These are phyloP conservation scores for Verbena officinalis DNA, from an alignment of 257 asterid genomes.

Conservation along the genomic window DNA sequence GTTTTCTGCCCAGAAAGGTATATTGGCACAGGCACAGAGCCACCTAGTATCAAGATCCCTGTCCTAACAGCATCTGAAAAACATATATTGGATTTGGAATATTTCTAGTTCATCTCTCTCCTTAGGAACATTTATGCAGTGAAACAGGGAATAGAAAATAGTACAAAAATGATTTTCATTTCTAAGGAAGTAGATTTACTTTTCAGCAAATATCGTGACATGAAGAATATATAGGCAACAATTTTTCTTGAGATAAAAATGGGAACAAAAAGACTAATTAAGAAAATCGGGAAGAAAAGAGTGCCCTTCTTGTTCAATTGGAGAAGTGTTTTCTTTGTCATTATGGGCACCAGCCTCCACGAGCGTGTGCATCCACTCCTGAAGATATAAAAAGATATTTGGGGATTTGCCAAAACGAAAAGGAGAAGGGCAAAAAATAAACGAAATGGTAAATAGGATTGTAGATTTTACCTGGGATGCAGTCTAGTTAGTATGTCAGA, in stretches of 20 bases:
- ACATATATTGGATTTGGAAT: constrained; percentile 48
- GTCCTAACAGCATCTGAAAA: constrained; percentile 60
- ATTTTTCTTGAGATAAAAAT: too few species aligned
- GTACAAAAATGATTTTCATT: constrained; percentile 1
- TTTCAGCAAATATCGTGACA: background rate
- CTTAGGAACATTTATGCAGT: background rate
- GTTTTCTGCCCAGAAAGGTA: constrained; percentile 54
- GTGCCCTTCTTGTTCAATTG: background rate
- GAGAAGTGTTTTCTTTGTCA: constrained; percentile 1
- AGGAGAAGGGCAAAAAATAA: background rate
- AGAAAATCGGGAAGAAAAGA: too few species aligned
- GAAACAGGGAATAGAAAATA: constrained; percentile 4
- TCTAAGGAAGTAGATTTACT: background rate
- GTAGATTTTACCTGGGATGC: constrained; percentile 34
- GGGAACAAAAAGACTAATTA: too few species aligned
- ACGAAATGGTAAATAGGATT: background rate
- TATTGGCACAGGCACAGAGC: constrained; percentile 28
- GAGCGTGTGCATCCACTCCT: constrained; percentile 2
- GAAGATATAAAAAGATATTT: background rate
- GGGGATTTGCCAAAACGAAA: background rate
- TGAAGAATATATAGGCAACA: background rate
- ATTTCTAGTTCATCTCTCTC: constrained; percentile 21
- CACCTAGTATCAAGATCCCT: constrained; percentile 61
- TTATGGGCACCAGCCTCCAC: constrained; percentile 5
- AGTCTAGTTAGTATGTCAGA: constrained; percentile 16